Evolutionary conservation across 345 rosid species (phyloP).

Genomic region (Combretum micranthum): DNA sequence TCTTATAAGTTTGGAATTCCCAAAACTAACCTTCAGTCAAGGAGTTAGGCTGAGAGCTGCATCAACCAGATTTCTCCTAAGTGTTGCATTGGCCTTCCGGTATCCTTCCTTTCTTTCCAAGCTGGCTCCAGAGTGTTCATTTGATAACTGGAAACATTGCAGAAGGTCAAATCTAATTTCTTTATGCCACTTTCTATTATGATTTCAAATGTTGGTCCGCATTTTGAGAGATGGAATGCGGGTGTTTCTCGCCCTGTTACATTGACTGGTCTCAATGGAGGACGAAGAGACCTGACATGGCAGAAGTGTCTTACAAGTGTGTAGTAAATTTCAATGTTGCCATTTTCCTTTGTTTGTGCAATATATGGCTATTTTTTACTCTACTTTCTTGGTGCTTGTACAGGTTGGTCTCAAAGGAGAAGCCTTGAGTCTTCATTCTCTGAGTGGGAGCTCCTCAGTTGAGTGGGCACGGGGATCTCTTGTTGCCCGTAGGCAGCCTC

Average conservation of each 20-base stretch:
- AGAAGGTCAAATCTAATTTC: background rate
- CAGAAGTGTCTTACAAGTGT: slow-evolving; percentile 95
- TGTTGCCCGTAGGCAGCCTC: slow-evolving; percentile 74
- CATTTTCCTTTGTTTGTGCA: background rate
- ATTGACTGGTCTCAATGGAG: slow-evolving; percentile 67
- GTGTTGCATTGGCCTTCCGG: slow-evolving; percentile 98
- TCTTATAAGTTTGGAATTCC: slow-evolving; percentile 77
- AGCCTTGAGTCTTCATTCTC: slow-evolving; percentile 76
- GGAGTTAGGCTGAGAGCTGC: slow-evolving; percentile 77
- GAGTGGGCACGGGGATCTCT: slow-evolving; percentile 87
- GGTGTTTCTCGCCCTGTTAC: slow-evolving; percentile 91
- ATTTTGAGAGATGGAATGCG: slow-evolving; percentile 96
- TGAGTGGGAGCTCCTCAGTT: slow-evolving; percentile 75
- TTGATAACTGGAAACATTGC: background rate
- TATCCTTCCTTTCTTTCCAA: slow-evolving; percentile 24
- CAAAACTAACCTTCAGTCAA: slow-evolving; percentile 63
- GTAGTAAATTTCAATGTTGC: slow-evolving; percentile 2
- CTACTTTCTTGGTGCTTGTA: slow-evolving; percentile 4
- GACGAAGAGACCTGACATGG: slow-evolving; percentile 85
- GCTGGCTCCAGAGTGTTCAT: too few relatives aligned
- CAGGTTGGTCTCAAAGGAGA: slow-evolving; percentile 98
- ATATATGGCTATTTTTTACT: slow-evolving; percentile 4
- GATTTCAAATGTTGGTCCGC: slow-evolving; percentile 86
- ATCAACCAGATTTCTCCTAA: slow-evolving; percentile 72
- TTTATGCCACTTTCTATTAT: slow-evolving; percentile 2